Evolutionary conservation across 345 rosid species (phyloP).

Genomic region (Garcia nutans): DNA sequence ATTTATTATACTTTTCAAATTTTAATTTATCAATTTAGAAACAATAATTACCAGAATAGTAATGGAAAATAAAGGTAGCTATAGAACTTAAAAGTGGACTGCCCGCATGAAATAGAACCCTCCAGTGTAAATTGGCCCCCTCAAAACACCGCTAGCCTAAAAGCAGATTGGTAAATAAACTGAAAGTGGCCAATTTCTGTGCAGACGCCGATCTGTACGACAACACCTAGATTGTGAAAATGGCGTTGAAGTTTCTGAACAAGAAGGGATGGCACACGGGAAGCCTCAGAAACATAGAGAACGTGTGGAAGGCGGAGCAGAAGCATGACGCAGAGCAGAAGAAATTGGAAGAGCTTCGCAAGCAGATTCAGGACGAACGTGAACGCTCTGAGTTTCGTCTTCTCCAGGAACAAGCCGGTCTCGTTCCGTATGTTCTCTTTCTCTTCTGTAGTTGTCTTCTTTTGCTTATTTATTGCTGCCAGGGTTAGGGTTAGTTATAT

Average conservation of each 20-base stretch:
- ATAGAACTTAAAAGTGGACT: no score
- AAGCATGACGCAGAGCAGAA: constrained; percentile 93
- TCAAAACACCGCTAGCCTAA: no score
- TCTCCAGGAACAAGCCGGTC: constrained; percentile 94
- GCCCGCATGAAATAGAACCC: no score
- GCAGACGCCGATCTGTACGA: no score
- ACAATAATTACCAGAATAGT: no score
- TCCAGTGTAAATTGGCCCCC: no score
- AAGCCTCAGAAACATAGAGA: constrained; percentile 90
- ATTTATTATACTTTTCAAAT: no score
- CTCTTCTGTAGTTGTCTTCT: background rate
- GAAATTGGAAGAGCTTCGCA: constrained; percentile 90
- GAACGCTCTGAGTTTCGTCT: constrained; percentile 88
- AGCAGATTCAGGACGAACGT: constrained; percentile 86
- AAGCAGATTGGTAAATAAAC: no score
- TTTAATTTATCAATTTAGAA: no score
- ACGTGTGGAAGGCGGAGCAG: constrained; percentile 99
- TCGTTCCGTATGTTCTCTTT: constrained; percentile 58
- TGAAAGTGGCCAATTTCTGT: no score
- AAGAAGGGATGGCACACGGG: constrained; percentile 99
- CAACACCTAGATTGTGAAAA: constrained; percentile 11
- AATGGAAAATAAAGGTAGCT: no score
- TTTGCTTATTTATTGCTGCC: background rate
- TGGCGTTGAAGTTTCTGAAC: constrained; percentile 97
- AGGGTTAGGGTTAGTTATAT: constrained; percentile 18